These are phyloP conservation scores for Calocera viscosa DNA, from an alignment of 768 basidiomycete species.

Conservation along the genomic window DNA sequence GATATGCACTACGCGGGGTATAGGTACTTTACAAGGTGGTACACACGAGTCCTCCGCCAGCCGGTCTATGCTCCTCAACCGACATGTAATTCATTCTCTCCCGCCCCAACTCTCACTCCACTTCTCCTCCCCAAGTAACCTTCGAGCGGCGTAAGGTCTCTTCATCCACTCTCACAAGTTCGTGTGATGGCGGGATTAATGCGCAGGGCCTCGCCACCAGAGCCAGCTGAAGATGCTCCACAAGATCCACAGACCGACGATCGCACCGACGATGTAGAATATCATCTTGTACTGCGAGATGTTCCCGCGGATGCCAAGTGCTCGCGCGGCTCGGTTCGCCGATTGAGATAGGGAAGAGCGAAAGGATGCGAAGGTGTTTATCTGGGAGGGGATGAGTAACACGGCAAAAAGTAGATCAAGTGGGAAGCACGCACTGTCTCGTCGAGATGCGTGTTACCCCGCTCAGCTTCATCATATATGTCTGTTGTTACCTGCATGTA, in stretches of 20 bases:
- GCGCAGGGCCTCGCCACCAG: conserved; percentile 32
- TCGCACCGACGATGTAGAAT: conserved; percentile 41
- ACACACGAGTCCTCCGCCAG: not conserved
- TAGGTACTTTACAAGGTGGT: not conserved
- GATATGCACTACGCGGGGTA: not conserved
- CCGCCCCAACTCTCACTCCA: not conserved
- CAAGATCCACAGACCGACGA: conserved; percentile 46
- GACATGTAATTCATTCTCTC: not conserved
- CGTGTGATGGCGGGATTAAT: not conserved
- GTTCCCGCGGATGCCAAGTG: conserved; percentile 55
- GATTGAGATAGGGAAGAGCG: conserved; percentile 51
- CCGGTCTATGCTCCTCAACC: not conserved
- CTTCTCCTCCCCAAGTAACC: not conserved
- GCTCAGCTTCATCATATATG: conserved; percentile 72
- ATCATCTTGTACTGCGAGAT: conserved; percentile 60
- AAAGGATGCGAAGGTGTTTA: conserved; percentile 55
- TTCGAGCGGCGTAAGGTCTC: not conserved
- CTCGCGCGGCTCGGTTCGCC: conserved; percentile 54
- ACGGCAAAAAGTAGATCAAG: not conserved
- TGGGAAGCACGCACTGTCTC: conserved; percentile 44
- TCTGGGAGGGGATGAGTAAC: conserved; percentile 29
- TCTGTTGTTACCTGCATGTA: conserved; percentile 63
- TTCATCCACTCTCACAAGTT: not conserved
- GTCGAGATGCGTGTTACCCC: conserved; percentile 67
- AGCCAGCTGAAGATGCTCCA: conserved; percentile 33